Base-by-base conservation (phyloP, 352 stramenopile genomes). In the Globisporangium camurandrum region DNA sequence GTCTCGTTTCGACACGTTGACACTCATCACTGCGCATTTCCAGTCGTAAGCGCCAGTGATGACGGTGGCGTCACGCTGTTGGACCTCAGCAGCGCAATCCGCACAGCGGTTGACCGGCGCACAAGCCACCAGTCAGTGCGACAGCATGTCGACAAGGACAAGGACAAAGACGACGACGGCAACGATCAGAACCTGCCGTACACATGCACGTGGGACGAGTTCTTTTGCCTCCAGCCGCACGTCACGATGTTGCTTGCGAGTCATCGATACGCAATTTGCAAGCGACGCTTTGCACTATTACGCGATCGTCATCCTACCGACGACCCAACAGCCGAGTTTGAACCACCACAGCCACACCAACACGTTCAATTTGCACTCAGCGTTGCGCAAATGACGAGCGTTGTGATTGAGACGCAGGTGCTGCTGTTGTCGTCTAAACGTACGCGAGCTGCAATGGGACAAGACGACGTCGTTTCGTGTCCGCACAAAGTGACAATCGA, bases 11-110 rank as follows among this genome's bases (percentile, higher is more conserved):
- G 52, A 17, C 38, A 51, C 27, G 11, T 67, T 22, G 51, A 66
- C 28, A 36, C 46, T 20, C 62, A 72, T 12, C 54, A 74, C 42
- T 64, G 56, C 20, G 57, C 59, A 14, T 78, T 76, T 39, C 47
- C 31, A 16, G 22, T 54, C 8, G 31, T 54, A 12, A n/a, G 19
- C 6, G n/a, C 23, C 2, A 36, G 34, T n/a, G 24, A 41, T 14
- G 16, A n/a, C 1, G 14, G 49, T 1, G 46, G 53, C 8, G 22
- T 60, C 41, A 33, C 11, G 17, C 30, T 60, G 22, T 46, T 46
- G 2, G 46, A 60, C 12, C 19, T 54, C 1, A 31, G 41, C 20
- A 26, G 23, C 16, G 24, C 23, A 4, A 9, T 54, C 19, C 30
- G 30, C 30, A 14, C n/a, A n/a, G 19, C 30, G 8, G n/a, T n/a